Evolutionary conservation across 225 moss, liverwort and hornwort genomes (phyloP), one percentile per base, ranked within the genome.

Genomic region (Asterella californica): DNA sequence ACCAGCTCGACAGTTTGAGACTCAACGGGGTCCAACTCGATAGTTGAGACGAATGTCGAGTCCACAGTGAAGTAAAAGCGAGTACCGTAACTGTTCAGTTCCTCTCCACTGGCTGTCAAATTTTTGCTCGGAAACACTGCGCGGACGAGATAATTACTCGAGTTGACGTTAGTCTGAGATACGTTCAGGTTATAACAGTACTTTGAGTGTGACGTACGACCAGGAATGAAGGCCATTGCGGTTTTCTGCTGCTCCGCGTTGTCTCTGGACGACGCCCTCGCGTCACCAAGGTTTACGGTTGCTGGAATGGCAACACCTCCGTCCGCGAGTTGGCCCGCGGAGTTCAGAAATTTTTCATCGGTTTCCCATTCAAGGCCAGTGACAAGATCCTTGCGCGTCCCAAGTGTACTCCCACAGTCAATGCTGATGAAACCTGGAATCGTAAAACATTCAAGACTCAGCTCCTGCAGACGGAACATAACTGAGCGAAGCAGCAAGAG

Each of bases 61-160:
- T 74, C 64, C 30, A 83, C 66, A 22, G 21, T 79, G 74, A 83
- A 75, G 37, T 79, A 79, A 27, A 75, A 55, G 47, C 66, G 74
- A 9, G 74, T 32, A n/a, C 52, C 74, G 10, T 52, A 75, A 1
- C 25, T 21, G 4, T 45, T 15, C 36, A 75, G 53, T 10, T 53
- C 53, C 33, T 21, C 53, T 15, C 10, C 45, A 22, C 6, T 21
- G 52, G 12, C 74, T 7, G 27, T 27, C 53, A 75, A 27, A 0
- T 0, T 32, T 11, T 54, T 54, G 53, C 74, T 75, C 17, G 74
- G 74, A 36, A 75, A 75, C 74, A 75, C 54, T 17, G 74, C 74
- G 17, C 74, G 52, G 8, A 75, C 24, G 15, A 75, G 74, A 33
- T 75, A 75, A 36, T 54, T 33, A 19, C 15, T 33, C 5, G 67